Evolutionary conservation across 1,139 yeast genomes (phyloP), one percentile per base, ranked within the genome.

Genomic region (Yamadazyma taylorii): DNA sequence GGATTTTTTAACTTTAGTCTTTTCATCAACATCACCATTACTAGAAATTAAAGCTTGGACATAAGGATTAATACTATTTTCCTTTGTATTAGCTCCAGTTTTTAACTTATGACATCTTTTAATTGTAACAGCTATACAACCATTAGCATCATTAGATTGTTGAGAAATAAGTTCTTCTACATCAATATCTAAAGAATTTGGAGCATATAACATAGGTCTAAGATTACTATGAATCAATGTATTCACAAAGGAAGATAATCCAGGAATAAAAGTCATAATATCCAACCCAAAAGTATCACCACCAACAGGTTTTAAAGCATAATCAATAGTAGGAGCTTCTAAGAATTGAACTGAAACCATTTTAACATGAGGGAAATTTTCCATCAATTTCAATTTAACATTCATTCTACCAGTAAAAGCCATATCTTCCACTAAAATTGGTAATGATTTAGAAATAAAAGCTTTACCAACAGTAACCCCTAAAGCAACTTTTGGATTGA

Each of bases 251-350:
- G 79, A 68, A 24, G 87, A 74, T 53, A 85, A 75, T 43, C 92
- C 92, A 4, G 95, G 95, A 46, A 85, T 75, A 48, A 84, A 73
- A 1, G 90, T 80, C 94, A 85, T 85, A 46, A 85, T 77, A 64
- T 85, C 95, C 38, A 85, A 57, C 45, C 95, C 95, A 43, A 85
- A 72, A 13, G 89, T 81, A 55, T 85, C 90, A 63, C 94, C 94
- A 58, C 92, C 92, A 38, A 85, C 84, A n/a, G 95, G 95, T 55
- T 85, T 85, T 63, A 85, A 75, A 15, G 81, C 82, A 56, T 84
- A 85, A 55, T 82, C 90, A 53, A 85, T 82, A 16, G 73, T 69
- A 29, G 94, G 92, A 17, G 90, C 84, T 57, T 85, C 92, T 53
- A 85, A 66, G 51, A 85, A 78, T 48, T 81, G 85, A 39, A 84